Evolutionary conservation across 2,329 filamentous ascomycete genomes (phyloP), one percentile per base, ranked within the genome.

Genomic region (Diaporthe sp.): DNA sequence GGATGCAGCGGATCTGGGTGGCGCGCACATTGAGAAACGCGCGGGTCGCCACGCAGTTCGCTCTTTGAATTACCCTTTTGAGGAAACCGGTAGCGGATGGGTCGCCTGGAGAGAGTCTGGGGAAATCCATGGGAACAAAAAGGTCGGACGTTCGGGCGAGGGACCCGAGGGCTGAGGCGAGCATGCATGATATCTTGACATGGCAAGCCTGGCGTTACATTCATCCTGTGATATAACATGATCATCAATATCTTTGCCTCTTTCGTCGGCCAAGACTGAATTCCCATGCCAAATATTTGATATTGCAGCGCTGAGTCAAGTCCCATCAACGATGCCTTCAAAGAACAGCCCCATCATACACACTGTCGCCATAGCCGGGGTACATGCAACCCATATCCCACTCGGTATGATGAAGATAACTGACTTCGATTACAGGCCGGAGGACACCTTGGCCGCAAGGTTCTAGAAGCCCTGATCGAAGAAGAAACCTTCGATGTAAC

Each of bases 331-430:
- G 17, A 59, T 59, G 56, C 56, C 32, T 37, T 58, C 55, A 6
- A 59, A 8, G 13, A 59, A 8, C 56, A 59, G 56, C 15, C 5
- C 7, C 4, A 19, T 25, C 13, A 8, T 59, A 59, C 35, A 59
- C 35, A 59, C 56, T 10, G 56, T 59, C 3, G 56, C 56, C n/a
- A 59, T 59, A 27, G 56, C 56, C 56, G 56, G 56, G 56, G 56
- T 59, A 42, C 25, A 4, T 59, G 27, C n/a, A 59, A 5, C 10
- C 7, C 3, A 17, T 0, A 59, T 37, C 7, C 56, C 35, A 59
- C 56, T 22, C 15, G 35, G 56, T 10, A 25, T 25, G 15, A 58
- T 3, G 13, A 4, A 5, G 6, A 59, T 39, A 12, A 27, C 56
- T 59, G 35, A 59, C 35, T 22, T 10, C 17, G 12, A 2, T 9